phyloP scores from a whole-genome alignment of 495 filamentous ascomycete species.

The Trichocladium antarcticum region DNA sequence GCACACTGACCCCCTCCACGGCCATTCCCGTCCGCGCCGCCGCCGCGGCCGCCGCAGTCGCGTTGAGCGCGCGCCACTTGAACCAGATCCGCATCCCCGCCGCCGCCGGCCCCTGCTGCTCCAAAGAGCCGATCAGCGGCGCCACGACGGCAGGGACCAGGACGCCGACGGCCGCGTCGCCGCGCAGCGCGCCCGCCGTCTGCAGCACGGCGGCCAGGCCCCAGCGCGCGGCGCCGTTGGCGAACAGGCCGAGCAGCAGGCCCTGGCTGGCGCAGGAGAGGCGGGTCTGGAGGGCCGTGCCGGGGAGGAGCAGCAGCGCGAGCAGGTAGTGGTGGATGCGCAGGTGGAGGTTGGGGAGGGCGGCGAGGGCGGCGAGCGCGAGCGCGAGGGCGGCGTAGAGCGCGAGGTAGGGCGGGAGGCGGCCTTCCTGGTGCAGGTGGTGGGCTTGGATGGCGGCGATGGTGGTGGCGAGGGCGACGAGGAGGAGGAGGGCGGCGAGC shows the following conservation, averaged over 20 bases:
- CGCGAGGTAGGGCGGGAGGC: slow-evolving; percentile 56
- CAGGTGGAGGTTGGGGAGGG: slow-evolving; percentile 70
- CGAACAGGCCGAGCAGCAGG: slow-evolving; percentile 73
- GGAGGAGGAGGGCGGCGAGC: slow-evolving; percentile 53
- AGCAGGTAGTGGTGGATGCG: slow-evolving; percentile 94
- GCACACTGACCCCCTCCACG: slow-evolving; percentile 19
- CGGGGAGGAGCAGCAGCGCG: slow-evolving; percentile 67
- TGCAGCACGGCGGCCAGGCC: slow-evolving; percentile 86
- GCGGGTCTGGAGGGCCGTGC: slow-evolving; percentile 74
- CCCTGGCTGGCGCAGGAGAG: slow-evolving; percentile 73
- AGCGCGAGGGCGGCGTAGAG: slow-evolving; percentile 55
- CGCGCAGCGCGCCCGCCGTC: slow-evolving; percentile 59
- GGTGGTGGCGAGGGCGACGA: slow-evolving; percentile 49
- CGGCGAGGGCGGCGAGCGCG: slow-evolving; percentile 50
- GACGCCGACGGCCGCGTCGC: slow-evolving; percentile 56
- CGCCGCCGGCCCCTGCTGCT: slow-evolving; percentile 16
- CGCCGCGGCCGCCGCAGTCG: no score
- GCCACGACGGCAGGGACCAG: slow-evolving; percentile 53
- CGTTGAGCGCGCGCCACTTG: slow-evolving; percentile 27
- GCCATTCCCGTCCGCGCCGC: no score
- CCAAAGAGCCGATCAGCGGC: no score
- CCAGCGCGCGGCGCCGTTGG: slow-evolving; percentile 89
- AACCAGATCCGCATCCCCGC: slow-evolving; percentile 36
- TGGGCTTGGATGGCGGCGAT: slow-evolving; percentile 60
- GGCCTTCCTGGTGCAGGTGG: slow-evolving; percentile 61